Conservation (phyloP, 345 rosid genomes). For the Aurinia saxatilis region DNA sequence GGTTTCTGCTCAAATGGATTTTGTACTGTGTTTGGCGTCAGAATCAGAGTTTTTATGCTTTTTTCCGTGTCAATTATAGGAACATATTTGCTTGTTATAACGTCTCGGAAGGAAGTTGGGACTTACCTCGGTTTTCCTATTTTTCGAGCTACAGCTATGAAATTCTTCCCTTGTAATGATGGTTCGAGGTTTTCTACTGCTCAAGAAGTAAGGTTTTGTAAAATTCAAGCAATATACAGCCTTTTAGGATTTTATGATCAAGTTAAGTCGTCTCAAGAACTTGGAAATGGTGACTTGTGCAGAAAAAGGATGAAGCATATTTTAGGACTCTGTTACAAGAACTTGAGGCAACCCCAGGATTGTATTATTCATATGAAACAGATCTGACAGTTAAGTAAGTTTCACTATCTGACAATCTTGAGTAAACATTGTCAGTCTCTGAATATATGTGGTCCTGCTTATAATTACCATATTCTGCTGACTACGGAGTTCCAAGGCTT, state of each 20-base stretch:
- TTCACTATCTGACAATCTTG: constrained; percentile 4
- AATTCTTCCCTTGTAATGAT: constrained; percentile 69
- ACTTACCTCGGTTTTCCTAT: constrained; percentile 69
- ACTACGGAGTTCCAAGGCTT: neutral
- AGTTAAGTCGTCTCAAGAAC: neutral
- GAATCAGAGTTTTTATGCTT: constrained; percentile 11
- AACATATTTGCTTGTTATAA: constrained; percentile 65
- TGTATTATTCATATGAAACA: constrained; percentile 83
- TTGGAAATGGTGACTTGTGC: constrained; percentile 25
- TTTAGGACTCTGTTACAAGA: constrained; percentile 61
- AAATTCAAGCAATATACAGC: neutral
- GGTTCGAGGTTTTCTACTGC: constrained; percentile 52
- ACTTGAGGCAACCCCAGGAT: constrained; percentile 81
- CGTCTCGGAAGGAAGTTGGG: constrained; percentile 67
- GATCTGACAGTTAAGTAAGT: constrained; percentile 90
- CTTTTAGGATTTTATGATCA: neutral
- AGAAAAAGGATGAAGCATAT: constrained; percentile 84
- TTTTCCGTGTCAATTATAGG: constrained; percentile 27
- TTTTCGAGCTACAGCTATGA: constrained; percentile 62
- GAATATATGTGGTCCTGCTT: neutral
- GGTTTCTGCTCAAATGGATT: neutral
- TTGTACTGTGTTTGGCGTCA: neutral
- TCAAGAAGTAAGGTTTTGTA: constrained; percentile 57
- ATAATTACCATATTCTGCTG: neutral
- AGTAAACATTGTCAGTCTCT: neutral